Conservation (phyloP, 768 basidiomycete species). For the Sarcodon aspratus region DNA sequence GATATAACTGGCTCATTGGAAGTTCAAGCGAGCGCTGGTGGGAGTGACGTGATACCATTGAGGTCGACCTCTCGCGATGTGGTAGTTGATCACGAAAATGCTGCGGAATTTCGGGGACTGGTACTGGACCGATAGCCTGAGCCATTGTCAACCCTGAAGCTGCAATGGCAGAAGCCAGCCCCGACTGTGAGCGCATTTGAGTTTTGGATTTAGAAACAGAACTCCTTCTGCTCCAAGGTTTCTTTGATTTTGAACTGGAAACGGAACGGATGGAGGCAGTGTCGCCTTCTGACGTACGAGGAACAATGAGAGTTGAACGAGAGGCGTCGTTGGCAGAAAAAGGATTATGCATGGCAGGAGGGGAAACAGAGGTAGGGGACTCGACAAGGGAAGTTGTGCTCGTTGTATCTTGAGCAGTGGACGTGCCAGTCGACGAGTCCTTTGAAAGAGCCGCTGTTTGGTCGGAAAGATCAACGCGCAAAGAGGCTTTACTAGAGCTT, state of each 20-base stretch:
- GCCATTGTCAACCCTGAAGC: conserved; percentile 41
- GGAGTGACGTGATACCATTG: conserved; percentile 4
- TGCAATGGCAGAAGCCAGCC: conserved; percentile 58
- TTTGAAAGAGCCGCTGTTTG: background rate
- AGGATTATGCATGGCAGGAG: conserved; percentile 3
- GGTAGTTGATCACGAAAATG: conserved; percentile 7
- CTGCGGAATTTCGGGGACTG: conserved; percentile 26
- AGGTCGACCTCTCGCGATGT: conserved; percentile 1
- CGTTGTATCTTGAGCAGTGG: conserved; percentile 1
- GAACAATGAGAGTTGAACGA: conserved; percentile 6
- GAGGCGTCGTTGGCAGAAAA: conserved; percentile 3
- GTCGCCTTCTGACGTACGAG: conserved; percentile 13
- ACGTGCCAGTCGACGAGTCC: background rate
- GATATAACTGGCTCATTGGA: conserved; percentile 6
- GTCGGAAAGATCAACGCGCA: conserved; percentile 2
- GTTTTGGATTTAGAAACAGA: conserved; percentile 19
- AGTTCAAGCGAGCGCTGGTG: background rate
- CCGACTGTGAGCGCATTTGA: conserved; percentile 30
- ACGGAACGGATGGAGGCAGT: conserved; percentile 13
- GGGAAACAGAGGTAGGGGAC: conserved; percentile 12
- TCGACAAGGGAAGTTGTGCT: conserved; percentile 11
- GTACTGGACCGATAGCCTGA: conserved; percentile 47
- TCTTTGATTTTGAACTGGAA: conserved; percentile 10
- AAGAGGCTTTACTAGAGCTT: conserved; percentile 4
- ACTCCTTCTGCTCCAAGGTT: conserved; percentile 9